These are phyloP conservation scores for Lipomyces japonicus DNA, from an alignment of 805 yeast species.

Conservation along the genomic window DNA sequence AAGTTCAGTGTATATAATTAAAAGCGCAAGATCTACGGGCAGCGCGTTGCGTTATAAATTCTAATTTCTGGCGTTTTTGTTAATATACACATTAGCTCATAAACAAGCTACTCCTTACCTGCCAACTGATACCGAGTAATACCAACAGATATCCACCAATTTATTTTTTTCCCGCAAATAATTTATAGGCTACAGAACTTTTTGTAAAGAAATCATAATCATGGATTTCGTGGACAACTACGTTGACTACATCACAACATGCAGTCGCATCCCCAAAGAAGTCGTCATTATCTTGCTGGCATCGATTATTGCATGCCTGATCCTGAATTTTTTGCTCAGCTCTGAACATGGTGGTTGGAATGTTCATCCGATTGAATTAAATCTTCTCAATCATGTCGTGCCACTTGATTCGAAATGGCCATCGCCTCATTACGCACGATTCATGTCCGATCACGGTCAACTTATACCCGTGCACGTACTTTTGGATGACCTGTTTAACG, in stretches of 20 bases:
- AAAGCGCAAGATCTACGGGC: background rate
- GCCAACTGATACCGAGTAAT: too few relatives aligned
- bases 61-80: background rate
- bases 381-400: background rate
- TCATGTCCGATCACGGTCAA: background rate
- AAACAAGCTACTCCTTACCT: too few relatives aligned
- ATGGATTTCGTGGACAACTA: background rate
- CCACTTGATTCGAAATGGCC: constrained; percentile 3
- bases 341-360: background rate
- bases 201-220: background rate
- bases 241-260: background rate
- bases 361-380: constrained; percentile 1
- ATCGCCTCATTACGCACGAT: background rate
- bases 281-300: background rate
- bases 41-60: background rate
- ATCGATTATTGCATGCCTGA: background rate
- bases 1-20: too few relatives aligned
- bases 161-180: too few relatives aligned
- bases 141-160: too few relatives aligned
- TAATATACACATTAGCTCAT: too few relatives aligned
- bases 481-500: background rate
- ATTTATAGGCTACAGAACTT: background rate
- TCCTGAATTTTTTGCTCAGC: background rate
- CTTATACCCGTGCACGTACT: constrained; percentile 3
- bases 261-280: background rate